Base-by-base conservation (phyloP, 805 yeast genomes). In the Ogataea paradorogensis region DNA sequence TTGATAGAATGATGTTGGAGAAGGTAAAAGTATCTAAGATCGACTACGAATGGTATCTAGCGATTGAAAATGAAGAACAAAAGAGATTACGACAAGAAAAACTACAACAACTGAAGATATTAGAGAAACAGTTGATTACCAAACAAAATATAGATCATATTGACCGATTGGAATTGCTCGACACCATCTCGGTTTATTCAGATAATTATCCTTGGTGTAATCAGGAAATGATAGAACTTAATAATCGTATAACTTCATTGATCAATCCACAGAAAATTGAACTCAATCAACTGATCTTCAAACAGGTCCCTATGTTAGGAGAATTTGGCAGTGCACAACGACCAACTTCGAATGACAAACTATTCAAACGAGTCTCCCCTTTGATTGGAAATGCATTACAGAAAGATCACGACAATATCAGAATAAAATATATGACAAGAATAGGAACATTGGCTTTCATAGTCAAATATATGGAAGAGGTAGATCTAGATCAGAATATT, bases 401-500 rank as follows among this genome's bases (percentile, higher is more conserved):
- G 15, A 22, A 40, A 16, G 60, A 55, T 15, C 13, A 16, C n/a
- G 58, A 59, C 40, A 54, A 45, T 20, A 13, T 21, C 7, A 11
- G 33, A 20, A 15, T 16, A 2, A 13, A 39, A 5, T 35, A 51
- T 34, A 33, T 55, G 24, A 35, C 50, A 11, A 26, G 22, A 15
- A 13, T 56, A 2, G 43, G 45, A 5, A 43, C 37, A n/a, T 29
- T 53, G 33, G 16, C 35, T 3, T 48, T 22, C 18, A 10, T 51
- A 9, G 25, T 52, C 11, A 36, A 38, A 2, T 16, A 35, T 3
- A n/a, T 47, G 14, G 13, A 11, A 10, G 27, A 28, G 1, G 13
- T 15, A 13, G 40, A 36, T 2, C 25, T 59, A 8, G 58, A 55
- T 16, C 5, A 8, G 10, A 40, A 53, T 15, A 61, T 65, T 64